Base-by-base conservation (phyloP, 2,329 filamentous ascomycete genomes). In the Pestalotiopsis sp. region DNA sequence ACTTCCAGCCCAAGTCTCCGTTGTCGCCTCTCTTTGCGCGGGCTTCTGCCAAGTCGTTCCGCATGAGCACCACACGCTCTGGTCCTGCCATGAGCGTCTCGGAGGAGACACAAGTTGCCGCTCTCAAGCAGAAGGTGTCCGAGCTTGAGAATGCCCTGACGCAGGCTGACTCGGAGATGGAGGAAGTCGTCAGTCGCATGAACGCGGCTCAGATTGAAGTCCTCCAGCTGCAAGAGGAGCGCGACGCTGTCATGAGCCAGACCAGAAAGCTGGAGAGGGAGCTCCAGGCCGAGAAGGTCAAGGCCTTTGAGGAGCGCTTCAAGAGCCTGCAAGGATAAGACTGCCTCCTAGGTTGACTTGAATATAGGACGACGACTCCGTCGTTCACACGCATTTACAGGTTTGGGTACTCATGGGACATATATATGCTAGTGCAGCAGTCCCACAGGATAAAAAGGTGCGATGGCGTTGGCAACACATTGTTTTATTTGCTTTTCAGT, bases 161-260 rank as follows among this genome's bases (percentile, higher is more conserved):
- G 4, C 89, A 94, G 72, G 92, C 94, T 17, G 94, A 96, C 75
- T 83, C 84, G 64, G 93, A 95, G 81, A 95, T 96, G 92, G 90
- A 94, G 77, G 90, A 94, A 79, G 93, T 96, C 7, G 92, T 97
- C 7, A 86, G 90, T 70, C 87, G 92, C 71, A 95, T 97, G 91
- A 95, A 94, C 81, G 85, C 86, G 74, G 92, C 93, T 11, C 93
- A 96, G 82, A 93, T 95, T 74, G 92, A 95, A 81, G 93, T 96
- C 68, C 89, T 92, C 76, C 89, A 93, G 77, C 84, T 97, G 69
- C 93, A 95, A 80, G 89, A 89, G 73, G 89, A 92, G 80, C 86
- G 89, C 74, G 93, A 96, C 75, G 90, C 92, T 72, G 92, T 93
- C 23, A 87, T 93, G 74, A 87, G 88, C 71, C 87, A 91, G 79